These are phyloP conservation scores for Kalmusia sp. DNA, from an alignment of 2,329 filamentous ascomycete species.

Conservation along the genomic window DNA sequence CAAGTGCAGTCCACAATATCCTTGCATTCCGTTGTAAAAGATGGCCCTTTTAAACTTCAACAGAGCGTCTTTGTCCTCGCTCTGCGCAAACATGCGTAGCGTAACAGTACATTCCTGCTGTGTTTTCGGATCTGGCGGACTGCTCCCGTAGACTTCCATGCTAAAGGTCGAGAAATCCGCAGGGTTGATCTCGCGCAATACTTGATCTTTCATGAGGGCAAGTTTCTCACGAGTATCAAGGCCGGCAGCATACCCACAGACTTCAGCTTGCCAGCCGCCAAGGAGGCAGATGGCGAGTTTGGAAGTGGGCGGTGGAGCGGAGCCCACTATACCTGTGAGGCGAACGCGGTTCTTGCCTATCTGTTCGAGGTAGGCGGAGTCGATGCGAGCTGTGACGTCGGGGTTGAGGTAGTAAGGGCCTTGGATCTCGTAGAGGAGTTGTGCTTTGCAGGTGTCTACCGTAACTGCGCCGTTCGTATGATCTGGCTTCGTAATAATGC, in stretches of 20 bases:
- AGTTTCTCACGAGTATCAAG: constrained; percentile 26
- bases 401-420: constrained; percentile 22
- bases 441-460: constrained; percentile 58
- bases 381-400: constrained; percentile 21
- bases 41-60: constrained; percentile 19
- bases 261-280: constrained; percentile 35
- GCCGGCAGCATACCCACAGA: constrained; percentile 21
- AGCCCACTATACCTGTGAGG: constrained; percentile 49
- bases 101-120: constrained; percentile 43
- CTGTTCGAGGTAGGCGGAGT: constrained; percentile 13
- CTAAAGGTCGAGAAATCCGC: constrained; percentile 21
- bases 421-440: constrained; percentile 53
- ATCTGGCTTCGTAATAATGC: constrained; percentile 35
- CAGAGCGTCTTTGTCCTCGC: constrained; percentile 20
- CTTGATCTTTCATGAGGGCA: constrained; percentile 21
- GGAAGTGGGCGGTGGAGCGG: constrained; percentile 56
- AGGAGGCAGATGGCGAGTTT: constrained; percentile 42
- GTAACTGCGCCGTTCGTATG: constrained; percentile 42
- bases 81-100: constrained; percentile 33
- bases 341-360: constrained; percentile 21
- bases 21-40: constrained; percentile 40
- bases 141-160: constrained; percentile 29
- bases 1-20: constrained; percentile 44
- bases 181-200: constrained; percentile 13
- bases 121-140: constrained; percentile 28